Evolutionary conservation across 257 asterid genomes (phyloP).

Genomic region (Fraxinus excelsior): DNA sequence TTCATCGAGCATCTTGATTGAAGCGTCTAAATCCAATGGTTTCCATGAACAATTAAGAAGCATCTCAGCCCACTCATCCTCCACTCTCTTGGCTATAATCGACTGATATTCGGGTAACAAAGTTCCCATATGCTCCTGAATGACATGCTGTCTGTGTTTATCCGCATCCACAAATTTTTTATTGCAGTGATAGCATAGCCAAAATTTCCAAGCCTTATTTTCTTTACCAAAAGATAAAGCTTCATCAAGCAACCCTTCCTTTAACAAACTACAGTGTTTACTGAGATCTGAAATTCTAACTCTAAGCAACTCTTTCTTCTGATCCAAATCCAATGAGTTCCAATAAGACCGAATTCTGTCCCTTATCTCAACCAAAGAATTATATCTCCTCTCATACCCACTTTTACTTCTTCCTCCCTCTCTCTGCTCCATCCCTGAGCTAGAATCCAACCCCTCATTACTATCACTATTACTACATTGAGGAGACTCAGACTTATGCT

Average conservation of each 20-base stretch:
- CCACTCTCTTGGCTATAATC: background rate
- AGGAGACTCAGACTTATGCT: constrained; percentile 58
- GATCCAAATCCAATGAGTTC: constrained; percentile 55
- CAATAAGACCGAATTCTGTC: constrained; percentile 64
- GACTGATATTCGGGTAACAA: constrained; percentile 35
- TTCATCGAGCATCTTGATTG: background rate
- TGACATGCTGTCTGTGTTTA: constrained; percentile 54
- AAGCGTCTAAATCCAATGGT: background rate
- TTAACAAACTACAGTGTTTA: constrained; percentile 53
- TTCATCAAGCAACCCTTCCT: constrained; percentile 53
- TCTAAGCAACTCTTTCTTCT: constrained; percentile 50
- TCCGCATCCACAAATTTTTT: constrained; percentile 54
- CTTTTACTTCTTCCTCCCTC: constrained; percentile 54
- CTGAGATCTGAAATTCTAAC: constrained; percentile 51
- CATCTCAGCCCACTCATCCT: background rate
- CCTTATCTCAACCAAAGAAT: constrained; percentile 65
- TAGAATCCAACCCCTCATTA: constrained; percentile 43
- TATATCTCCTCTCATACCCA: constrained; percentile 49
- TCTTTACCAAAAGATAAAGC: constrained; percentile 60
- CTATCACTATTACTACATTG: constrained; percentile 14
- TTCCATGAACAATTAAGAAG: background rate
- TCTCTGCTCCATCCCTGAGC: constrained; percentile 47
- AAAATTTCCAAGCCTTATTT: constrained; percentile 62
- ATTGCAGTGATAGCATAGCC: constrained; percentile 68
- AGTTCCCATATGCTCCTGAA: constrained; percentile 64